Evolutionary conservation across 164 flowering plant species (phyloP).

Genomic region (Akebia trifoliata): DNA sequence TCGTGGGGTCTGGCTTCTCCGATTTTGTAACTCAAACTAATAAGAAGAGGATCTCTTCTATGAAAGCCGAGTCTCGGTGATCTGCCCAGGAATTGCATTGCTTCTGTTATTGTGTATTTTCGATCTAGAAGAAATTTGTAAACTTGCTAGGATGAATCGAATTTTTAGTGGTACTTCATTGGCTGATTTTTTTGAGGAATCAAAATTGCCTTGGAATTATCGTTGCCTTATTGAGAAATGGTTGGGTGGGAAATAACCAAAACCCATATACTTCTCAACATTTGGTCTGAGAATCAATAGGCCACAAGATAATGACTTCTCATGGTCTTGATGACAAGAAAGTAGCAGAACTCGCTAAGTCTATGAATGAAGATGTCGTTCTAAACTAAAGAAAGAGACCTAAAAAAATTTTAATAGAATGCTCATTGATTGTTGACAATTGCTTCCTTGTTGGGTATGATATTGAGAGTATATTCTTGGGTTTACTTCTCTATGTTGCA

Average conservation of each 20-base stretch:
- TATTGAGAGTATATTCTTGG: no score
- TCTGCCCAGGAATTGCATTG: slow-evolving; percentile 79
- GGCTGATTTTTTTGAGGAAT: slow-evolving; percentile 91
- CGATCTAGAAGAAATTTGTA: slow-evolving; percentile 69
- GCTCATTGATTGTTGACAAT: no score
- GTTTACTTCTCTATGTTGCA: no score
- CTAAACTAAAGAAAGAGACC: no score
- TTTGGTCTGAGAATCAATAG: no score
- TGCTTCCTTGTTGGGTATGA: no score
- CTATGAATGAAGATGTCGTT: no score
- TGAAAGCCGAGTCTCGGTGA: slow-evolving; percentile 52
- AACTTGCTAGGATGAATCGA: slow-evolving; percentile 53
- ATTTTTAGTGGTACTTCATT: slow-evolving; percentile 72
- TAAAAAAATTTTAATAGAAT: no score
- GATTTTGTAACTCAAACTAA: not conserved
- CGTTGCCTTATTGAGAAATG: slow-evolving; percentile 30
- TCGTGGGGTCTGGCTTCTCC: slow-evolving; percentile 46
- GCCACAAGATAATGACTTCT: no score
- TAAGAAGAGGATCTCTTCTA: slow-evolving; percentile 1
- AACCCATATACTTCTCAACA: no score
- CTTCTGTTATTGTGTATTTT: slow-evolving; percentile 46
- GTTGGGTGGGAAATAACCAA: slow-evolving; percentile 35
- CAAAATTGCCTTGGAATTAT: slow-evolving; percentile 74
- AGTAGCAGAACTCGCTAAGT: no score
- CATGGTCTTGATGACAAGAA: no score